Conservation (phyloP, 2,329 filamentous ascomycete genomes). For the Podosphaera xanthii region DNA sequence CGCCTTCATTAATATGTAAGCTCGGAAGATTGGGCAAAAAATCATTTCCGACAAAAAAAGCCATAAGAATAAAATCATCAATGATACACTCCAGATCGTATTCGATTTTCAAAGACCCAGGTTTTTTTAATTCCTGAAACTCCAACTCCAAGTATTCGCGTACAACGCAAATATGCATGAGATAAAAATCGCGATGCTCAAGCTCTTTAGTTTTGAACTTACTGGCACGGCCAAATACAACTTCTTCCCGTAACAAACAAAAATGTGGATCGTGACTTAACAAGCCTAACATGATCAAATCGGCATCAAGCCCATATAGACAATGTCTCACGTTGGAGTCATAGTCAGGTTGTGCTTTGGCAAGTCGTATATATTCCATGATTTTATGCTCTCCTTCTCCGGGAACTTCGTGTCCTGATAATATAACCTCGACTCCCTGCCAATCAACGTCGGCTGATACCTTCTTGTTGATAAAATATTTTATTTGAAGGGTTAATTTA, state of each 20-base stretch:
- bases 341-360: conserved; percentile 85
- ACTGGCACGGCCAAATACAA: conserved; percentile 78
- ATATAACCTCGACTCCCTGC: conserved; percentile 88
- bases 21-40: conserved; percentile 93
- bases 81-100: conserved; percentile 94
- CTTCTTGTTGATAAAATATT: conserved; percentile 98
- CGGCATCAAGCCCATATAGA: conserved; percentile 87
- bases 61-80: conserved; percentile 98
- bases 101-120: conserved; percentile 46
- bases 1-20: conserved; percentile 94
- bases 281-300: conserved; percentile 94
- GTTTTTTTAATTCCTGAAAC: conserved; percentile 72
- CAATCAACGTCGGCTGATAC: conserved; percentile 91
- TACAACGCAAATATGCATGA: conserved; percentile 93
- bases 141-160: conserved; percentile 92
- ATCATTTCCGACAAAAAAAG: conserved; percentile 98
- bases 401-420: conserved; percentile 93
- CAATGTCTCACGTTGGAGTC: conserved; percentile 88
- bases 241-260: conserved; percentile 86
- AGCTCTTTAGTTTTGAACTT: conserved; percentile 85
- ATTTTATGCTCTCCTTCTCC: conserved; percentile 99
- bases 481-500: conserved; percentile 75
- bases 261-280: conserved; percentile 97
- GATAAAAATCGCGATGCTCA: conserved; percentile 95
- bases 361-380: conserved; percentile 98